A percentile compares a stretch with the other conserved stretches of the same genome.
phyloP scores from a whole-genome alignment of 1,284 basidiomycete species.

The Athelia sp. region DNA sequence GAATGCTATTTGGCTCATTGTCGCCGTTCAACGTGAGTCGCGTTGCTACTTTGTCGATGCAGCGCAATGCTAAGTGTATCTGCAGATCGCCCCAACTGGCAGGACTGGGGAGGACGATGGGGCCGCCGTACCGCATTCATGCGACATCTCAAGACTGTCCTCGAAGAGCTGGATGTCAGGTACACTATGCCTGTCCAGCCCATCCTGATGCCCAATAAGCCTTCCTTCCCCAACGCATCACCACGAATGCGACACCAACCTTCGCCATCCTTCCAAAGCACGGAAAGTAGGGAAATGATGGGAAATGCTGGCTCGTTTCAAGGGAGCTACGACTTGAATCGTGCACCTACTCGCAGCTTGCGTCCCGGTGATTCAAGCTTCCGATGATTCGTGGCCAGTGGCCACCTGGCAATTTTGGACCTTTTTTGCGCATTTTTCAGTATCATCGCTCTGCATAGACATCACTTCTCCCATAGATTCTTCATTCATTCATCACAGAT shows the following conservation, averaged over 20 bases:
- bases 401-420: too few relatives aligned
- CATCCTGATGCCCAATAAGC: slow-evolving; percentile 43
- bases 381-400: too few relatives aligned
- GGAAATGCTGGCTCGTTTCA: slow-evolving; percentile 20
- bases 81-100: slow-evolving; percentile 76
- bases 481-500: too few relatives aligned
- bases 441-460: too few relatives aligned
- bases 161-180: slow-evolving; percentile 68
- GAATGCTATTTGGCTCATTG: slow-evolving; percentile 61
- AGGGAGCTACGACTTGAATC: slow-evolving; percentile 13
- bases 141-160: slow-evolving; percentile 60
- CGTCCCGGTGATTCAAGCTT: slow-evolving; percentile 3
- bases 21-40: slow-evolving; percentile 73
- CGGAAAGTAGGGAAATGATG: slow-evolving; percentile 12
- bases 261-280: slow-evolving; percentile 2
- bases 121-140: slow-evolving; percentile 66
- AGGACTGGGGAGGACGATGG: slow-evolving; percentile 83
- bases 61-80: neutral
- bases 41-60: neutral
- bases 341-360: slow-evolving; percentile 15
- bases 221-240: slow-evolving; percentile 8
- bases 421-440: too few relatives aligned
- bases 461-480: too few relatives aligned
- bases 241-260: neutral
- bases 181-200: slow-evolving; percentile 74